These are phyloP conservation scores for Fusarium paranaense DNA, from an alignment of 2,329 filamentous ascomycete genomes.

Conservation along the genomic window DNA sequence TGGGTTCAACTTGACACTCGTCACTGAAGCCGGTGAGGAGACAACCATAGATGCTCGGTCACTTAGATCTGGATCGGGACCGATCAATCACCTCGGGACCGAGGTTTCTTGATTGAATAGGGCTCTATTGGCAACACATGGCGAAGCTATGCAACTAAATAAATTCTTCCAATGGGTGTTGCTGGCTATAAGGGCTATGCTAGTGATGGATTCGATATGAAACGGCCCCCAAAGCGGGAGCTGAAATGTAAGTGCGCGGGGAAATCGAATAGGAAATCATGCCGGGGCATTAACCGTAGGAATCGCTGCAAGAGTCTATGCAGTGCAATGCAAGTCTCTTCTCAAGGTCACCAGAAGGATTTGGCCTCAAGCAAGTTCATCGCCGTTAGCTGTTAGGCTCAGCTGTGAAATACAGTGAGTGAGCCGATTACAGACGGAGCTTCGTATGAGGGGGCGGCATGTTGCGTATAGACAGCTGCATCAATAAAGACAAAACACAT, in stretches of 20 bases:
- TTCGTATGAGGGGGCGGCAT: background rate
- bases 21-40: background rate
- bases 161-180: background rate
- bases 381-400: background rate
- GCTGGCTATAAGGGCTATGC: background rate
- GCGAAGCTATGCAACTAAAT: background rate
- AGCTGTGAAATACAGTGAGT: background rate
- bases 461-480: background rate
- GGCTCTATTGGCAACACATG: background rate
- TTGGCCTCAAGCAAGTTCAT: background rate
- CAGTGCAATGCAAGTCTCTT: background rate
- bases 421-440: background rate
- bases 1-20: background rate
- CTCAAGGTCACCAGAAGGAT: background rate
- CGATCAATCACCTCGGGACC: background rate
- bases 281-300: background rate
- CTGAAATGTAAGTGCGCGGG: background rate
- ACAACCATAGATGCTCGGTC: background rate
- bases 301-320: background rate
- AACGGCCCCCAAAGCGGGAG: background rate
- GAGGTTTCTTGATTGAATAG: background rate
- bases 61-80: background rate
- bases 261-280: background rate
- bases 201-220: background rate
- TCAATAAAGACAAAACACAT: background rate